A percentile compares a stretch with the other conserved stretches of the same genome.
Evolutionary conservation across 768 basidiomycete species (phyloP).

Genomic region (Trametes gibbosa): DNA sequence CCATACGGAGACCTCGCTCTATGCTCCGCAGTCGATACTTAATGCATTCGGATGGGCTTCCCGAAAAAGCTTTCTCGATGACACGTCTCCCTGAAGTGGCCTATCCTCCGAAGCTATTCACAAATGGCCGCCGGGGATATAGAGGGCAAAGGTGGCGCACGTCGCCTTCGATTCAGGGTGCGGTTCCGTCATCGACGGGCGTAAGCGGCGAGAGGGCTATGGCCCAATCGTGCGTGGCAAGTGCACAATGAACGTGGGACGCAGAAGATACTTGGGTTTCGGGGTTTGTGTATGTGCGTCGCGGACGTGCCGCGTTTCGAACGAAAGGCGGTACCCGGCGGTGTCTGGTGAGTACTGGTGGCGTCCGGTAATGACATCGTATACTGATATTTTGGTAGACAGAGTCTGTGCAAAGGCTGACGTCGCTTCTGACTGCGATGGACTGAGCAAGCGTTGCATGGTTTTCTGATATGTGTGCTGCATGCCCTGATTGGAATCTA

Average conservation of each 20-base stretch:
- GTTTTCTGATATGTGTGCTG: too few relatives aligned
- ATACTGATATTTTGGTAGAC: neutral
- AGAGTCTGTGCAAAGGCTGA: neutral
- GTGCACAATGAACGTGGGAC: conserved; percentile 3
- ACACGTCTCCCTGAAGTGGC: neutral
- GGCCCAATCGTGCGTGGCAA: conserved; percentile 1
- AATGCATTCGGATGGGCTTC: neutral
- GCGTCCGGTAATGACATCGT: neutral
- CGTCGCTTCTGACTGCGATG: neutral
- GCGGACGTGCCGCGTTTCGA: neutral
- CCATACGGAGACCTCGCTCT: too few relatives aligned
- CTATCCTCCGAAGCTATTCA: neutral
- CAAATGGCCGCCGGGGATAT: neutral
- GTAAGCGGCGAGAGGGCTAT: neutral
- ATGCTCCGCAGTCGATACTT: too few relatives aligned
- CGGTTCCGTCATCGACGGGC: neutral
- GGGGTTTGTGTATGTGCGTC: neutral
- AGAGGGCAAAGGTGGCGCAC: neutral
- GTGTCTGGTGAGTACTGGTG: neutral
- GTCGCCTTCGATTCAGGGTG: neutral
- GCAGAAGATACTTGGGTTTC: neutral
- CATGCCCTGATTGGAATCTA: too few relatives aligned
- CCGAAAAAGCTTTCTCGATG: neutral
- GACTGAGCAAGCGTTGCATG: neutral
- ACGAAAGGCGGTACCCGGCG: neutral